Base-by-base conservation (phyloP, 2,329 filamentous ascomycete species). In the Fusarium falciforme region DNA sequence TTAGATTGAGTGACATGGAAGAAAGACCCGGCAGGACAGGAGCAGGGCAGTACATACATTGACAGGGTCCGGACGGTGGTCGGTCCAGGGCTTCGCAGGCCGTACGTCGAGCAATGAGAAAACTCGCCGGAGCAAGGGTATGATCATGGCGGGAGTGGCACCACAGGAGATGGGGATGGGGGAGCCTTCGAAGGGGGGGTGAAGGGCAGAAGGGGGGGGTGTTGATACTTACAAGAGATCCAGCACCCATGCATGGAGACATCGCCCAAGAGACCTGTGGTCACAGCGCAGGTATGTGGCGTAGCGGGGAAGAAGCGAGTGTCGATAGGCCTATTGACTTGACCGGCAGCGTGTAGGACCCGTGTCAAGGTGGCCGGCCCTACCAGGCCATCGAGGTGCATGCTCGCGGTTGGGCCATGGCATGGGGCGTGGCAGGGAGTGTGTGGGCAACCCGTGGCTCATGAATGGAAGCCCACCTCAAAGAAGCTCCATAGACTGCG, bases 281-380 rank as follows among this genome's bases (percentile, higher is more conserved):
- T 59, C 70, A 77, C 62, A 70, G 76, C 71, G 77, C 75, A 76
- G 74, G 72, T 65, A 67, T 77, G 77, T 75, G 76, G 77, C 77
- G 78, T 81, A 79, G 80, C 73, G 77, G 77, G 75, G 72, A 74
- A 73, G 61, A 68, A 75, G 73, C 71, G 76, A 78, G 74, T 74
- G 79, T 80, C 77, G 78, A 81, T 79, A 78, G 76, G 77, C 55
- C 49, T 52, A 75, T 73, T 67, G 61, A 68, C 67, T 68, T 74
- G 62, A 70, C 72, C 68, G 55, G 68, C 63, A 74, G 72, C 64
- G 60, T 67, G 71, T 76, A 74, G 61, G 29, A 74, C 66, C 75
- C 75, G 68, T 71, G 71, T 65, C 64, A 58, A 62, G 63, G 73
- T 66, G 72, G 74, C 74, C 71, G 72, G 76, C 74, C 71, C 73